Evolutionary conservation across 306 rosid species (phyloP), one percentile per base, ranked within the genome.

Genomic region (Echinosophora koreensis): DNA sequence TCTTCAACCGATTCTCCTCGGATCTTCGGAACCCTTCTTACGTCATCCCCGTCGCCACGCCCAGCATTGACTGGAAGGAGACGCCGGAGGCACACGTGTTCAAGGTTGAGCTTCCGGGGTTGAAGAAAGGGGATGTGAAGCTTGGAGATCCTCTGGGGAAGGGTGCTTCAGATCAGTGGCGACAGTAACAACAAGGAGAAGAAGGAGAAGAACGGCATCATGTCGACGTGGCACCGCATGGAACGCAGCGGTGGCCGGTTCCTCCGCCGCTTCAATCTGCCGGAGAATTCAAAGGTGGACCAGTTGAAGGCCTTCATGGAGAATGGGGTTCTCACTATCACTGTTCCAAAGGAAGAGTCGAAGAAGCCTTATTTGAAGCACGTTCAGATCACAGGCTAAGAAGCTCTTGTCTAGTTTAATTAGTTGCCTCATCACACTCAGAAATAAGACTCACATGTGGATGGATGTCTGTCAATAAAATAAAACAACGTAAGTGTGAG

Each of bases 41-140:
- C 22, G 22, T 22, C 22, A 22, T 22, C 22, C 22, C 22, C 22
- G 22, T 22, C 1, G 22, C 22, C 22, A 22, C 22, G 22, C 22
- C 22, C 22, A 22, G 22, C 22, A 22, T 22, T 4, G 85, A 81
- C 74, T 81, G 88, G 83, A 85, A 69, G 76, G 88, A 85, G 69
- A 85, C 85, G 0, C 76, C 85, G 10, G 88, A 81, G 52, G 86
- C 83, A 0, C 88, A 85, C 61, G 63, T 81, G 14, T 81, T 85
- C 88, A 77, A 85, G 54, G 88, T 85, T 0, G 86, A 85, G 39
- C 57, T 85, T 0, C 88, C 83, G 0, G 88, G 86, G 1, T 68
- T 85, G 46, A 85, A 74, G 86, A 81, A 85, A 35, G 88, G 82
- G 39, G 88, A 85, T 35, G 88, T 85, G 18, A 85, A 81, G 71